These are phyloP conservation scores for Themeda triandra DNA, from an alignment of 176 grass and related monocot species.

Conservation along the genomic window DNA sequence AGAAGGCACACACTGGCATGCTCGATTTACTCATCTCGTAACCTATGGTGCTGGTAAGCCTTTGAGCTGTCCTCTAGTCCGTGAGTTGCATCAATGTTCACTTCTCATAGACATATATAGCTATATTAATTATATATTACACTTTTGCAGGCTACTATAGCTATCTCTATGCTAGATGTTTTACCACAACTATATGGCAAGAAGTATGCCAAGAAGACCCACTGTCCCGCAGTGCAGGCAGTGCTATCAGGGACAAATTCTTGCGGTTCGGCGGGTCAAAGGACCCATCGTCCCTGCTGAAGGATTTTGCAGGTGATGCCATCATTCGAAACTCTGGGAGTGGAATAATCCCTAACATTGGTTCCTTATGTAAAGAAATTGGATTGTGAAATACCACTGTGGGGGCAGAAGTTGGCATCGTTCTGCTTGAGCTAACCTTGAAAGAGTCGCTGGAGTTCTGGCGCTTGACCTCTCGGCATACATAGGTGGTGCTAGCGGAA, in stretches of 20 bases:
- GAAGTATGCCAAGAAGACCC: conserved; percentile 72
- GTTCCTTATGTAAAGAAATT: conserved; percentile 60
- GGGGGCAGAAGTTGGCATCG: background rate
- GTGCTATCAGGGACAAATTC: conserved; percentile 54
- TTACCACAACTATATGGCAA: conserved; percentile 89
- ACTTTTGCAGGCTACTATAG: conserved; percentile 76
- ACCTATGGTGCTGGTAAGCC: conserved; percentile 81
- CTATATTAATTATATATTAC: background rate
- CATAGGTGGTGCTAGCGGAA: background rate
- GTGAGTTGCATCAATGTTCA: background rate
- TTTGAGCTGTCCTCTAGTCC: background rate
- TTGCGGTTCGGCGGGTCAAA: conserved; percentile 68
- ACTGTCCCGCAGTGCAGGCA: conserved; percentile 60
- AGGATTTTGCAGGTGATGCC: conserved; percentile 61
- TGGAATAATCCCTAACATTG: conserved; percentile 71
- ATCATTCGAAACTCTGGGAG: conserved; percentile 54
- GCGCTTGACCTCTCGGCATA: conserved; percentile 1
- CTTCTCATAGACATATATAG: background rate
- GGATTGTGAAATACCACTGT: conserved; percentile 39
- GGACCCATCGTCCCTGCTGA: conserved; percentile 63
- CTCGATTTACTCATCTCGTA: conserved; percentile 82
- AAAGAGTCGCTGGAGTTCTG: conserved; percentile 9
- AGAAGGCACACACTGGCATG: conserved; percentile 83
- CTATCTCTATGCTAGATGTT: conserved; percentile 94
- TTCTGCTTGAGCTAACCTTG: background rate